Evolutionary conservation across 108 stramenopile genomes (phyloP), one percentile per base, ranked within the genome.

Genomic region (Nitzschia sp.): DNA sequence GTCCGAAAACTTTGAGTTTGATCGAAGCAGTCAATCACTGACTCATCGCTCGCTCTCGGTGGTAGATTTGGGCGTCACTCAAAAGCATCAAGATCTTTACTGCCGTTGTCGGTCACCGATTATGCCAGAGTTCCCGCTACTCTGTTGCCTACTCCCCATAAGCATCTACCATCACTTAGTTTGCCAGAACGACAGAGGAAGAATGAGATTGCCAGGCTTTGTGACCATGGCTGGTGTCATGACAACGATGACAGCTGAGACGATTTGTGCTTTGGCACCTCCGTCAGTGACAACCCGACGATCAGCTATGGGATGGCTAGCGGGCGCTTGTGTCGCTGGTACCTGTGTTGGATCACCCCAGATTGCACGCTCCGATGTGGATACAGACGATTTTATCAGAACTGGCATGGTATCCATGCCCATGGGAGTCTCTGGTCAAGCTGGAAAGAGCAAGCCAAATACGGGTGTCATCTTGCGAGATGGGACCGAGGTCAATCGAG

Each of bases 401-500:
- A 70, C 79, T 0, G 88, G 88, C n/a, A 53, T 64, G 30, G 89
- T 83, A 0, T 33, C 78, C 2, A 72, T 74, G 66, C 89, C 89
- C 21, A 94, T 94, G 93, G 93, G 93, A 1, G 87, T 94, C 0
- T 69, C 69, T n/a, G 78, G 85, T 26, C 48, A 49, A 65, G 90
- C 88, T 11, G 93, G 93, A 21, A 94, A 94, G 66, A 64, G 75
- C 2, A 77, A 82, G 54, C 93, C 93, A 2, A 72, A 79, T 68
- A 94, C 90, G 0, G 90, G 90, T 9, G 89, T 94, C 15, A 63
- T 91, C 6, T 71, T 94, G 38, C 75, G 90, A 0, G 93, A 91
- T 51, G 93, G 93, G 0, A 85, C 79, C 3, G 93, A 91, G 30
- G 81, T 91, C 0, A 56, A 73, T 8, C 79, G 85, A 51, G 82